These are phyloP conservation scores for Pseudonitzschia pungens DNA, from an alignment of 108 stramenopile species.

Conservation along the genomic window DNA sequence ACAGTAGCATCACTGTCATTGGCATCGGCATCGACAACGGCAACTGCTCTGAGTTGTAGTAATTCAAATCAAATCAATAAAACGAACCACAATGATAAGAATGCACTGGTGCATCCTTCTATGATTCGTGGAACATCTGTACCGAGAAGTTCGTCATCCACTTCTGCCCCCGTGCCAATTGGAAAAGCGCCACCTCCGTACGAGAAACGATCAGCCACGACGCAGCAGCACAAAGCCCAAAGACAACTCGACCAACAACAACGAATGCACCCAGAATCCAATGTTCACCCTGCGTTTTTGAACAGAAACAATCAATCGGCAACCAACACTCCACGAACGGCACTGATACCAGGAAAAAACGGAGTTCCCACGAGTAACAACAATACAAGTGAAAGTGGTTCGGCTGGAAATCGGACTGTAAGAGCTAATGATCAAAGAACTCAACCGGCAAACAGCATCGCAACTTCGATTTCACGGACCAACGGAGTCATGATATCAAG, in stretches of 20 bases:
- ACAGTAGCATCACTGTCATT: conserved; percentile 1
- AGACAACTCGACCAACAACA: not conserved
- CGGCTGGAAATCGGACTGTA: no score
- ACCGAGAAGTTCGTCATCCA: not conserved
- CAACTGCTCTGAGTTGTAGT: not conserved
- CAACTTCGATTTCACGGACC: no score
- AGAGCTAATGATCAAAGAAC: no score
- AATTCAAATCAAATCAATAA: not conserved
- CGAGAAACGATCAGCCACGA: conserved; percentile 5
- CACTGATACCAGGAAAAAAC: not conserved
- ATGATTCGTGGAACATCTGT: not conserved
- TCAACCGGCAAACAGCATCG: no score
- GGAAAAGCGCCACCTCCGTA: conserved; percentile 8
- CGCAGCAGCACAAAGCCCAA: not conserved
- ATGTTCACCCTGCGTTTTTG: not conserved
- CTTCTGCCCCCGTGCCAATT: not conserved
- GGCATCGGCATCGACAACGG: conserved; percentile 10
- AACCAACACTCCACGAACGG: not conserved
- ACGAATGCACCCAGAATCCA: not conserved
- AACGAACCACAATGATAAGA: not conserved
- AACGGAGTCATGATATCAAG: no score
- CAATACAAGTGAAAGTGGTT: not conserved
- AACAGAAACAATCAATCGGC: no score
- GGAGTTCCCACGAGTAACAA: not conserved
- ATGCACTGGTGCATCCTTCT: not conserved